phyloP scores from a whole-genome alignment of 176 grass and related monocot species.

The Eragrostis nindensis region DNA sequence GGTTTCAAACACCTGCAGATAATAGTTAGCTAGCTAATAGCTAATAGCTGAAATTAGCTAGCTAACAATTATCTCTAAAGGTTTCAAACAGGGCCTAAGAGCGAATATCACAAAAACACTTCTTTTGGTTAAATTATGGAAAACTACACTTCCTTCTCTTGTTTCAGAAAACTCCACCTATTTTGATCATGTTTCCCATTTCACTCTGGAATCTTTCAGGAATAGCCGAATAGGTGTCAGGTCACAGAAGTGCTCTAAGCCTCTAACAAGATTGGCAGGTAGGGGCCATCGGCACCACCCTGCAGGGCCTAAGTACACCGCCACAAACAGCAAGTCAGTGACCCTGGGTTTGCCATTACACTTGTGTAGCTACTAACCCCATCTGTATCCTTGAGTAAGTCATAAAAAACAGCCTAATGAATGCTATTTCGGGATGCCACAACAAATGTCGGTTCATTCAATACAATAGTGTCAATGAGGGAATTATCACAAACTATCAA shows the following conservation, averaged over 20 bases:
- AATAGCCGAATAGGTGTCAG: background rate
- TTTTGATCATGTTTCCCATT: background rate
- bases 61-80: no score
- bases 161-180: background rate
- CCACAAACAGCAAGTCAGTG: conserved; percentile 23
- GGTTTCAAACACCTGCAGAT: no score
- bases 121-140: background rate
- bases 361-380: background rate
- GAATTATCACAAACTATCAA: conserved; percentile 36
- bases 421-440: conserved; percentile 1
- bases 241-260: conserved; percentile 21
- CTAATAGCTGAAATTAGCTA: no score
- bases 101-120: background rate
- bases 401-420: background rate
- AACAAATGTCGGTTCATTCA: conserved; percentile 8
- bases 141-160: conserved; percentile 13
- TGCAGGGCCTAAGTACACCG: background rate
- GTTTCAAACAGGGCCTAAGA: no score
- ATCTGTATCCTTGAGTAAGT: background rate
- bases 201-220: background rate
- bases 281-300: conserved; percentile 9
- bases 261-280: conserved; percentile 29
- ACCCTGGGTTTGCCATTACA: conserved; percentile 1
- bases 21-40: no score
- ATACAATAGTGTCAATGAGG: background rate